Conservation (phyloP, 768 basidiomycete genomes). For the Pulveroboletus sp. region DNA sequence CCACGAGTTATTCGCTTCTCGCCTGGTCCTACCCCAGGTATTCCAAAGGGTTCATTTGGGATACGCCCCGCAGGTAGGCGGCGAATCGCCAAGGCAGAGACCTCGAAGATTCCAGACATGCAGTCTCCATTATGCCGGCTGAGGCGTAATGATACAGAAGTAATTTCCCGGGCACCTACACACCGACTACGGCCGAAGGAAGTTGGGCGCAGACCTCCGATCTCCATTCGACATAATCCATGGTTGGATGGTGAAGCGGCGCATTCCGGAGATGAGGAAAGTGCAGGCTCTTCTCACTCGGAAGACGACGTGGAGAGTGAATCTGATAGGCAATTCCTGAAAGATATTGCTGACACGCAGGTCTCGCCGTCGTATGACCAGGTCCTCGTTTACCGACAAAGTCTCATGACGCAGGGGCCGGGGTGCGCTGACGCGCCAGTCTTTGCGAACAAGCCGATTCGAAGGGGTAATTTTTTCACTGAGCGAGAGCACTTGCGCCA, state of each 20-base stretch:
- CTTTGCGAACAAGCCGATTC: slow-evolving; percentile 51
- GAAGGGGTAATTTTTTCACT: slow-evolving; percentile 37
- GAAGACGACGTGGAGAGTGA: slow-evolving; percentile 53
- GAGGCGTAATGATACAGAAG: slow-evolving; percentile 28
- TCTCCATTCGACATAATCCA: slow-evolving; percentile 37
- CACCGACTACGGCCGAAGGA: slow-evolving; percentile 23
- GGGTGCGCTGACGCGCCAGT: slow-evolving; percentile 35
- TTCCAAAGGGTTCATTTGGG: slow-evolving; percentile 42
- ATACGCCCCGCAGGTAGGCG: slow-evolving; percentile 38
- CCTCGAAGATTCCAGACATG: slow-evolving; percentile 22
- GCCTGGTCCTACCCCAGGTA: slow-evolving; percentile 16
- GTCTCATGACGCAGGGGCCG: slow-evolving; percentile 68
- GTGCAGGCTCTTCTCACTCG: slow-evolving; percentile 56
- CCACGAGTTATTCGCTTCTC: slow-evolving; percentile 20
- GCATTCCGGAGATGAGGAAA: slow-evolving; percentile 79
- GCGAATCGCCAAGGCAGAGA: slow-evolving; percentile 10
- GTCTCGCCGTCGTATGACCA: slow-evolving; percentile 71
- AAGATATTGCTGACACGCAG: slow-evolving; percentile 63
- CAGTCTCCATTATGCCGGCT: slow-evolving; percentile 31
- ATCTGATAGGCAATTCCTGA: slow-evolving; percentile 63
- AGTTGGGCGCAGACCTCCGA: slow-evolving; percentile 18
- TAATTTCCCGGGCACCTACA: slow-evolving; percentile 14
- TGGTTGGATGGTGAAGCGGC: slow-evolving; percentile 66
- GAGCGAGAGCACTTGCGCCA: slow-evolving; percentile 32
- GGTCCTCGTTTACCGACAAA: slow-evolving; percentile 59